Evolutionary conservation across 495 filamentous ascomycete genomes (phyloP).

Genomic region (Aspergillus mulundensis): DNA sequence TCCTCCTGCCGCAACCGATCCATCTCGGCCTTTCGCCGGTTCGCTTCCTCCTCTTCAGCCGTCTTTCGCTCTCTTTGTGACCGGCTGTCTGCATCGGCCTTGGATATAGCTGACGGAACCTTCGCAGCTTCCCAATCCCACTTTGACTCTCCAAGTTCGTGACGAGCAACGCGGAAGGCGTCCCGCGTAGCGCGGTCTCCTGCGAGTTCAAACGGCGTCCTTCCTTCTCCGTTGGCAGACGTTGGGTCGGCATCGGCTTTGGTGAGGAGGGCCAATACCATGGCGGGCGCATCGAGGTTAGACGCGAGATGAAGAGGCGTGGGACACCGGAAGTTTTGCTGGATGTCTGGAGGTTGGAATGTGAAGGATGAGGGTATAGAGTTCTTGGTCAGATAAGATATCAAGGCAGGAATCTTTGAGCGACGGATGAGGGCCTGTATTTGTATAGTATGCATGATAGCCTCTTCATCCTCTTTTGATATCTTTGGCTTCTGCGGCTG

Average conservation of each 20-base stretch:
- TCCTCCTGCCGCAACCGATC: slow-evolving; percentile 66
- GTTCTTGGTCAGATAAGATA: slow-evolving; percentile 78
- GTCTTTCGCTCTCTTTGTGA: slow-evolving; percentile 56
- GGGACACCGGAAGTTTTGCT: slow-evolving; percentile 77
- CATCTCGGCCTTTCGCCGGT: slow-evolving; percentile 57
- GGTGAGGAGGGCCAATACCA: slow-evolving; percentile 71
- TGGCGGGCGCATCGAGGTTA: slow-evolving; percentile 64
- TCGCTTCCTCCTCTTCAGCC: slow-evolving; percentile 52
- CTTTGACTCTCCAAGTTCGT: slow-evolving; percentile 66
- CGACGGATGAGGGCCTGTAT: slow-evolving; percentile 83
- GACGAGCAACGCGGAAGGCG: slow-evolving; percentile 83
- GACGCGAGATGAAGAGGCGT: slow-evolving; percentile 84
- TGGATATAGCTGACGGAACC: slow-evolving; percentile 66
- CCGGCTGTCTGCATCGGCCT: slow-evolving; percentile 62
- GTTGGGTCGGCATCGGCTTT: slow-evolving; percentile 76
- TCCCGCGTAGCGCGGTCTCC: slow-evolving; percentile 85
- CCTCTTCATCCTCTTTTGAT: slow-evolving; percentile 77
- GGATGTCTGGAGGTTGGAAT: slow-evolving; percentile 65
- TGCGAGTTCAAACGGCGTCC: slow-evolving; percentile 78
- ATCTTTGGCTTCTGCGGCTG: slow-evolving; percentile 53
- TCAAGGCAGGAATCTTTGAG: slow-evolving; percentile 80
- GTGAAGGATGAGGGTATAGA: slow-evolving; percentile 61
- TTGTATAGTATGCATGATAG: slow-evolving; percentile 77
- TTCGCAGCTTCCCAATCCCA: slow-evolving; percentile 79
- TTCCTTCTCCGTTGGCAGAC: slow-evolving; percentile 57